Evolutionary conservation across 2,329 filamentous ascomycete genomes (phyloP), one percentile per base, ranked within the genome.

Genomic region (Juglanconis sp.): DNA sequence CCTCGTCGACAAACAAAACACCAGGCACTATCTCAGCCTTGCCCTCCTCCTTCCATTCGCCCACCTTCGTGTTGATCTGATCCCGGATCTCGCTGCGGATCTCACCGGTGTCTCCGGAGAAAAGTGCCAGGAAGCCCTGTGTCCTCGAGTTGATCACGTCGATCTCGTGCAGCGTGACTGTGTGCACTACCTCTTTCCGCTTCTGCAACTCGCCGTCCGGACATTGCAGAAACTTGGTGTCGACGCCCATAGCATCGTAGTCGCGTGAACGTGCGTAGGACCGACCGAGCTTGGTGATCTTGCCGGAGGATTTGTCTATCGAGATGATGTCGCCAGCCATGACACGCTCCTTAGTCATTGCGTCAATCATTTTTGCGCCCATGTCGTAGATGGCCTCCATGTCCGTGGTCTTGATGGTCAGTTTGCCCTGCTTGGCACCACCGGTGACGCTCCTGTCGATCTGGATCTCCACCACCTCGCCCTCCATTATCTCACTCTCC

Each of bases 351-450:
- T 98, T 98, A 67, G 93, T 97, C 92, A 99, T 97, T 66, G 92
- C 92, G 73, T 99, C 95, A 67, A 99, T 99, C 95, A 99, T 98
- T 79, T 98, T 98, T 67, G 90, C 94, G 66, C 95, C 95, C 93
- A 99, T 97, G 71, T 99, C 95, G 79, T 98, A 99, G 66, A 99
- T 91, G 11, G 95, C 96, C 77, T 99, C 95, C 95, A 99, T 99
- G 75, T 99, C 95, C 61, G 94, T 98, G 10, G 95, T 99, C 80
- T 99, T 99, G 80, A 99, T 96, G 24, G 95, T 99, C 65, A 99
- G 87, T 78, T 99, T 99, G 71, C 95, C 95, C 81, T 97, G 94
- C 82, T 98, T 99, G 71, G 95, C 96, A 67, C 90, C 91, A 53
- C 95, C 95, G 13, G 95, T 98, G 57, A 99, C 92, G 70, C 93